These are phyloP conservation scores for Termitomyces sp. DNA, from an alignment of 768 basidiomycete genomes.

Conservation along the genomic window DNA sequence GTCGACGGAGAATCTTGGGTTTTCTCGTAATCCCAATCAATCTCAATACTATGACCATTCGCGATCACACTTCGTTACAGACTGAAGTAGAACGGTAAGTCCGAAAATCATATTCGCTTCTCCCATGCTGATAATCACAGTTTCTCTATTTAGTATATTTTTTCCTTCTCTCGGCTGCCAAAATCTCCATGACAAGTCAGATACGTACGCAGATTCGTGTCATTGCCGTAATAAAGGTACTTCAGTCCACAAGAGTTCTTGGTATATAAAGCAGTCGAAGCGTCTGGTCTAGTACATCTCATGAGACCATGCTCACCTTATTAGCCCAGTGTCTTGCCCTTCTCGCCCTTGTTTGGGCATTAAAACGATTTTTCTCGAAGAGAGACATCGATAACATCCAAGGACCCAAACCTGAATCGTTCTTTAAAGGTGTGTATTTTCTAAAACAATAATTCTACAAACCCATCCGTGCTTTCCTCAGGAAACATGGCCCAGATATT, in stretches of 20 bases:
- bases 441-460: background rate
- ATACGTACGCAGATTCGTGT: background rate
- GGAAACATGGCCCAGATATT: conserved; percentile 21
- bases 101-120: too few relatives aligned
- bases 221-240: background rate
- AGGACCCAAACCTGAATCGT: conserved; percentile 30
- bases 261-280: background rate
- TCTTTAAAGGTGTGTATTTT: conserved; percentile 25
- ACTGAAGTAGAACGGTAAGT: too few relatives aligned
- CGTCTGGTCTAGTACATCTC: background rate
- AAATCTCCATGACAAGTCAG: background rate
- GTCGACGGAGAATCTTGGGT: too few relatives aligned
- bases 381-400: conserved; percentile 33
- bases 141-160: too few relatives aligned
- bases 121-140: too few relatives aligned
- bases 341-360: conserved; percentile 10
- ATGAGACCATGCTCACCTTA: conserved; percentile 7
- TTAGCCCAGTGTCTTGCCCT: conserved; percentile 3
- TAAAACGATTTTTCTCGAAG: conserved; percentile 18
- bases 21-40: too few relatives aligned
- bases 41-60: too few relatives aligned
- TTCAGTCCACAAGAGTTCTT: background rate
- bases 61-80: too few relatives aligned
- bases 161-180: too few relatives aligned
- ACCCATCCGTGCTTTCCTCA: background rate